Conservation (phyloP, 192 early-diverging fungal genomes). For the Linderina pennispora region DNA sequence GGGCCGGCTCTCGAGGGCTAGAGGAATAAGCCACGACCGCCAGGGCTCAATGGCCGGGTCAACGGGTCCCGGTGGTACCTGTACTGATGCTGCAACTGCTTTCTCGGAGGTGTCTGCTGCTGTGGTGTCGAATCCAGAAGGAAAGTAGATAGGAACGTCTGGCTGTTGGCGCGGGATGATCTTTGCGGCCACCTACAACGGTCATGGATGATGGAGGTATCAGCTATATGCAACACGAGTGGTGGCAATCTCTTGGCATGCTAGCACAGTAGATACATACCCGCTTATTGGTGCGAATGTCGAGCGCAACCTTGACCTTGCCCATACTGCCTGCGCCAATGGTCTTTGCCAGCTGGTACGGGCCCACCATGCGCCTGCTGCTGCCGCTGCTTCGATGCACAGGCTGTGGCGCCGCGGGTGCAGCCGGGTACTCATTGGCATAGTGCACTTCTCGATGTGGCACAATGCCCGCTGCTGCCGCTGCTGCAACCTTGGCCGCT, state of each 20-base stretch:
- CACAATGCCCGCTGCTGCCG: background rate
- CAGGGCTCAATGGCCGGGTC: constrained; percentile 18
- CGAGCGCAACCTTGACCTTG: constrained; percentile 90
- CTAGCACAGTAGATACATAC: constrained; percentile 27
- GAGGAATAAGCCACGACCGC: constrained; percentile 24
- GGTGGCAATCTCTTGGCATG: too few relatives aligned
- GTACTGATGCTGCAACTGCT: constrained; percentile 10
- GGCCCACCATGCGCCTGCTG: constrained; percentile 53
- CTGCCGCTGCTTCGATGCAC: constrained; percentile 9
- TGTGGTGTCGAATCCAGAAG: constrained; percentile 42
- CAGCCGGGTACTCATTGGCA: background rate
- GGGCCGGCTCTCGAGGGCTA: constrained; percentile 33
- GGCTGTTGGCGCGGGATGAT: constrained; percentile 72
- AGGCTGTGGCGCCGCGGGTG: constrained; percentile 5
- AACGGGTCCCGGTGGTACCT: constrained; percentile 6
- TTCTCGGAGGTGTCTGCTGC: background rate
- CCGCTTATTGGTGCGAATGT: constrained; percentile 80
- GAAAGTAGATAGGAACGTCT: constrained; percentile 40
- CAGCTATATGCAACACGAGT: too few relatives aligned
- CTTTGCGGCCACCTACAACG: constrained; percentile 72
- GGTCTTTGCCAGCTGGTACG: constrained; percentile 83
- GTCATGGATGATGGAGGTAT: background rate
- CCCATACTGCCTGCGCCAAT: constrained; percentile 95
- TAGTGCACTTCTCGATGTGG: background rate
- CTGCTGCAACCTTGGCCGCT: constrained; percentile 3